These are phyloP conservation scores for Bacidia gigantensis DNA, from an alignment of 495 filamentous ascomycete species.

Conservation along the genomic window DNA sequence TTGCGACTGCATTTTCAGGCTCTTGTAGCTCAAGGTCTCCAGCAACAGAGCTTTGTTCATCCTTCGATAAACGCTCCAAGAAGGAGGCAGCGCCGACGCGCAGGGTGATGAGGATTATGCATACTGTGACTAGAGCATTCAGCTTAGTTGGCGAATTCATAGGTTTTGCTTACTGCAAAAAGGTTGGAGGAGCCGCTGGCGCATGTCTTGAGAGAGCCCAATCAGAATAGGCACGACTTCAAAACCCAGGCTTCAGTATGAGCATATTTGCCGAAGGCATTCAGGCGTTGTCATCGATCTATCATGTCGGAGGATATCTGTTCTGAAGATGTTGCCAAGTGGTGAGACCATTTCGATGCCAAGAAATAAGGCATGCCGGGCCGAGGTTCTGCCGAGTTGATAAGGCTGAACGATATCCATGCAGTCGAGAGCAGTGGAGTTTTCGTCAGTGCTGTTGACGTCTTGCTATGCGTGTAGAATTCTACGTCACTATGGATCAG, in stretches of 20 bases:
- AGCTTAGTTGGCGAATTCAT: background rate
- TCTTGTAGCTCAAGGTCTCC: background rate
- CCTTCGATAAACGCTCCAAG: background rate
- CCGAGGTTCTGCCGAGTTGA: too few relatives aligned
- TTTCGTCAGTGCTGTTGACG: too few relatives aligned
- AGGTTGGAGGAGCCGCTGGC: background rate
- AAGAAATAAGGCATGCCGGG: too few relatives aligned
- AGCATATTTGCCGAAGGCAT: too few relatives aligned
- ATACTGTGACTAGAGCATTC: conserved; percentile 12
- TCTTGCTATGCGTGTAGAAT: too few relatives aligned
- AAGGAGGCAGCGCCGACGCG: conserved; percentile 1
- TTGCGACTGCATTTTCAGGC: background rate
- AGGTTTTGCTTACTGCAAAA: background rate
- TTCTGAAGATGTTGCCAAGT: background rate
- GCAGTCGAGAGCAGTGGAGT: too few relatives aligned
- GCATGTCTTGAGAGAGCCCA: background rate
- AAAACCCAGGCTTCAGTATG: too few relatives aligned
- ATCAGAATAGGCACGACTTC: background rate
- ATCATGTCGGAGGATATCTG: background rate
- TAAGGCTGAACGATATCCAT: too few relatives aligned
- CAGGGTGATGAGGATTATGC: conserved; percentile 3
- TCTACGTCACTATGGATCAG: too few relatives aligned
- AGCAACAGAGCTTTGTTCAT: conserved; percentile 4
- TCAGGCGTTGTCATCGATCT: too few relatives aligned
- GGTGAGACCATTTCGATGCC: background rate